Evolutionary conservation across 345 rosid species (phyloP), one percentile per base, ranked within the genome.

Genomic region (Salix exigua): DNA sequence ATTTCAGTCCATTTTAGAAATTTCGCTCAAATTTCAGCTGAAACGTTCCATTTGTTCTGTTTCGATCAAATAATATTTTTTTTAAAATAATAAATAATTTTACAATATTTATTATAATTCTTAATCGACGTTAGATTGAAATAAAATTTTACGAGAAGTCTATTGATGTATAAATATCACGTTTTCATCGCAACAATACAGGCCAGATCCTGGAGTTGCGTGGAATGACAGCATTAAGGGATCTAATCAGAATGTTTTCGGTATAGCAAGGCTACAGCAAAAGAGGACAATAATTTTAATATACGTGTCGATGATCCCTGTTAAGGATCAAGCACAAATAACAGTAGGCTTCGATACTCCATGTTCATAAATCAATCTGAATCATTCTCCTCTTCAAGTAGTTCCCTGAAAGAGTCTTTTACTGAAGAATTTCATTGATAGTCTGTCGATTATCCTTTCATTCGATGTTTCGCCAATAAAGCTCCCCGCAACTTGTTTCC

Each of bases 381-480:
- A 44, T 13, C 37, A 21, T 21, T 55, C 38, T 63, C 82, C 75
- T 77, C 84, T 19, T 33, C 28, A 51, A 79, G 78, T 17, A 83
- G 55, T 67, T 87, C 82, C 48, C 19, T 66, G 17, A 83, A 26
- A 71, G 87, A 84, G 79, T 72, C 67, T 74, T 74, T 68, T 30
- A 85, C 78, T 1, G 89, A 78, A 10, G 77, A 33, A 18, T 84
- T 81, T 85, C 85, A 85, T 26, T 33, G 2, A 74, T 68, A 79
- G 75, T 74, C 85, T 84, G 68, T 75, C 80, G 8, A 77, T 62
- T 66, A 76, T 72, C 53, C 66, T 38, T 72, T 84, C 76, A 31
- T 75, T 30, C 53, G 83, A 70, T 44, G 73, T 73, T 73, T 53
- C 44, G 8, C 72, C 75, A 6, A 65, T 50, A 38, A 42, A 67